Evolutionary conservation across 257 asterid genomes (phyloP).

Genomic region (Solanum bulbocastanum): DNA sequence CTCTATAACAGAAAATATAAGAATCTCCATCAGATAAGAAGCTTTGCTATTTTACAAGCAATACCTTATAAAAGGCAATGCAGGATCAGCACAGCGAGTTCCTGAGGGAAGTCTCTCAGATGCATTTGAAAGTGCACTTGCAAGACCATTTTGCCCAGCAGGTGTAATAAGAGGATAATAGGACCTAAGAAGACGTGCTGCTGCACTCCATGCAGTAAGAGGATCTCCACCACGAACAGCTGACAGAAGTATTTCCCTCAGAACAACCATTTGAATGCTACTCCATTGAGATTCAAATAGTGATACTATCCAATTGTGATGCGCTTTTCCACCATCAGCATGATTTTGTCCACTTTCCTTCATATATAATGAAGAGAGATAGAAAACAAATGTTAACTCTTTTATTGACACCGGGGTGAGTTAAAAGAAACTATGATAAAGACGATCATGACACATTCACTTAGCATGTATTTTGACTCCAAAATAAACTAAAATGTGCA

Average conservation of each 20-base stretch:
- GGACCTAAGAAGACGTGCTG: conserved; percentile 94
- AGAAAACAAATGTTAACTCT: neutral
- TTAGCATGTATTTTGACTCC: neutral
- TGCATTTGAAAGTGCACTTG: conserved; percentile 75
- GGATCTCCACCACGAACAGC: conserved; percentile 99
- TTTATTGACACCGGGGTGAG: neutral
- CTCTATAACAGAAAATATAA: neutral
- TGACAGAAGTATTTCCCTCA: conserved; percentile 87
- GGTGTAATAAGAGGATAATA: conserved; percentile 97
- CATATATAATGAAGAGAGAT: neutral
- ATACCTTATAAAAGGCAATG: conserved; percentile 92
- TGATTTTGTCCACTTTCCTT: conserved; percentile 53
- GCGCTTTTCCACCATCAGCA: conserved; percentile 68
- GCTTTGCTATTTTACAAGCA: conserved; percentile 4
- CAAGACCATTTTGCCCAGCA: conserved; percentile 94
- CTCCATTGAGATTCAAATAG: conserved; percentile 97
- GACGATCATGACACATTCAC: neutral
- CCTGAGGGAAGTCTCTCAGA: conserved; percentile 95
- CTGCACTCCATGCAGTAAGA: conserved; percentile 99
- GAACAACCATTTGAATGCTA: conserved; percentile 97
- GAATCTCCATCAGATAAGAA: neutral
- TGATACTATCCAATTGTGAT: conserved; percentile 74
- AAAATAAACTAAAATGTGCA: neutral
- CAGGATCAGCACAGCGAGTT: conserved; percentile 92
- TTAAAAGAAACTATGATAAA: neutral